Conservation (phyloP, 768 basidiomycete species). For the Pleurotus tuber-regium region DNA sequence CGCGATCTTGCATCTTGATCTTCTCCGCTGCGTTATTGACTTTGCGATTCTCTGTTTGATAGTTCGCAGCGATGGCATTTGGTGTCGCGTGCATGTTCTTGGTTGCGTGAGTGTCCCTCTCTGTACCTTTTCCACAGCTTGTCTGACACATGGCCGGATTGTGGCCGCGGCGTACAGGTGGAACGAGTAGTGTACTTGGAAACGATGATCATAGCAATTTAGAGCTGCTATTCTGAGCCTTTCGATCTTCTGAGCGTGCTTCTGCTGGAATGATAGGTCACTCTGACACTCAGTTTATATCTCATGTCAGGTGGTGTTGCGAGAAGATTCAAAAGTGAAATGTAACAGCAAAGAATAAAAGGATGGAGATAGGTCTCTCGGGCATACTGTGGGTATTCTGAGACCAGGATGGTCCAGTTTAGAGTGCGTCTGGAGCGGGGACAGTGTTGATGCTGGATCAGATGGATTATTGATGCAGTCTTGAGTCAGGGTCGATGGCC, state of each 20-base stretch:
- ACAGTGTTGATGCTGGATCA: background rate
- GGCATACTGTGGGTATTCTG: too few relatives aligned
- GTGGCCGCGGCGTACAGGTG: constrained; percentile 42
- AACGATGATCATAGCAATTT: constrained; percentile 4
- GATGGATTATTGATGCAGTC: background rate
- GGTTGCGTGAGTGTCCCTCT: constrained; percentile 69
- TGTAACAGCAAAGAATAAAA: too few relatives aligned
- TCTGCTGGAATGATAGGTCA: too few relatives aligned
- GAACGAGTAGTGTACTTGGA: constrained; percentile 60
- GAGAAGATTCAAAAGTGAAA: too few relatives aligned
- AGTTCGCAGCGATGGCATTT: constrained; percentile 92
- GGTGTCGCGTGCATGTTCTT: constrained; percentile 91
- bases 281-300: too few relatives aligned
- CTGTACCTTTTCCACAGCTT: constrained; percentile 10
- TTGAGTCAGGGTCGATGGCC: background rate
- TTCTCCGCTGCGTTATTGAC: constrained; percentile 10
- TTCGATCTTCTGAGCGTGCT: too few relatives aligned
- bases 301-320: too few relatives aligned
- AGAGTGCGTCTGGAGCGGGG: background rate
- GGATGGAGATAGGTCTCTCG: too few relatives aligned
- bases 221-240: too few relatives aligned
- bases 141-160: constrained; percentile 1
- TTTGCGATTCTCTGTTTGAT: constrained; percentile 17
- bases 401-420: background rate
- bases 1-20: constrained; percentile 3